Evolutionary conservation across 106 monocot genomes (phyloP), one percentile per base, ranked within the genome.

Genomic region (Agapanthus africanus): DNA sequence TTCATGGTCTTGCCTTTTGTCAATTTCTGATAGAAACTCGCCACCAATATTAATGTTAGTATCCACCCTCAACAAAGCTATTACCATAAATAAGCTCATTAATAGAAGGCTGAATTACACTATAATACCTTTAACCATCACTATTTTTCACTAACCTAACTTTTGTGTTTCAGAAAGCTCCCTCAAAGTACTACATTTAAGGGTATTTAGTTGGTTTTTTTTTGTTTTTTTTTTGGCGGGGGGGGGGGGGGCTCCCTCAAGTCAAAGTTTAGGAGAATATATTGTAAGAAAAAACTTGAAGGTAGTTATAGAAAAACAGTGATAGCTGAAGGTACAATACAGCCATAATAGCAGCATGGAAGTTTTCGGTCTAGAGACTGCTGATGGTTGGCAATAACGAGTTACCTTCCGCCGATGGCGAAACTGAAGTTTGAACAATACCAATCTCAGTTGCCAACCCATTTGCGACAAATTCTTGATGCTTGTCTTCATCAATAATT

Each of bases 331-430:
- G n/a, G n/a, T n/a, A n/a, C n/a, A n/a, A n/a, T n/a, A n/a, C n/a
- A n/a, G n/a, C n/a, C n/a, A n/a, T n/a, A 2, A 31, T 19, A 68
- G 37, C 14, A 25, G 18, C 31, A 25, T 62, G 30, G 37, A 63
- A 26, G 13, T 16, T 51, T 38, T 22, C 8, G 10, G 11, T 13
- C 35, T 63, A 47, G 14, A 6, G 36, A 65, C 16, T 50, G 57
- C 57, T 38, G 46, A 31, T 25, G 51, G 19, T 46, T 68, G 73
- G 67, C 11, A 59, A 35, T 19, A 39, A 56, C 15, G 67, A 60
- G 61, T 21, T 18, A 67, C 35, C 25, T 41, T 40, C 21, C 19
- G 28, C 22, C 11, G 51, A 34, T 26, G 19, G 16, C 42, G 61
- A 36, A 36, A 18, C n/a, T 34, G 33, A 33, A 62, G 36, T 19